Evolutionary conservation across 2,329 filamentous ascomycete species (phyloP).

Genomic region (Penicillium sp.): DNA sequence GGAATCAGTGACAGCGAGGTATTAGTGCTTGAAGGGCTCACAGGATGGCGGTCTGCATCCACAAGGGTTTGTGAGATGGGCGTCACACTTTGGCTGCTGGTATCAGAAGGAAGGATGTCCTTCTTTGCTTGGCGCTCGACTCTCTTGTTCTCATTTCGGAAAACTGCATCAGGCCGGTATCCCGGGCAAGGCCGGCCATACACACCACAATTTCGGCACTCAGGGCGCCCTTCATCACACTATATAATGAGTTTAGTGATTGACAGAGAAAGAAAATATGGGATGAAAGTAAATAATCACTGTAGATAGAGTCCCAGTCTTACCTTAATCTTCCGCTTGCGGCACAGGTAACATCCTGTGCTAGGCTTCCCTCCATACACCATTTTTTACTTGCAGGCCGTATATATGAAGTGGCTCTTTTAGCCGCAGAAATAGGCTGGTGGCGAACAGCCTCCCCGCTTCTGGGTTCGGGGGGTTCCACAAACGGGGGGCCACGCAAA

Average conservation of each 20-base stretch:
- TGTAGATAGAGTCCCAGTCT: slow-evolving; percentile 7
- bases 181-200: slow-evolving; percentile 40
- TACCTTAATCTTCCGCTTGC: slow-evolving; percentile 43
- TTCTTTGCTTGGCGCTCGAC: slow-evolving; percentile 30
- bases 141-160: slow-evolving; percentile 35
- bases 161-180: slow-evolving; percentile 36
- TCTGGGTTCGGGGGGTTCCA: background rate
- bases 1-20: slow-evolving; percentile 17
- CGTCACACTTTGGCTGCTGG: background rate
- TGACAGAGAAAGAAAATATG: background rate
- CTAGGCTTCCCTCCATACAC: slow-evolving; percentile 43
- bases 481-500: background rate
- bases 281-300: background rate
- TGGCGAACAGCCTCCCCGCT: background rate
- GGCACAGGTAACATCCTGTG: slow-evolving; percentile 41
- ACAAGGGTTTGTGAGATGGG: slow-evolving; percentile 1
- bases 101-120: slow-evolving; percentile 1
- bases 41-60: background rate
- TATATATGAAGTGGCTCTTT: background rate
- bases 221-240: slow-evolving; percentile 40
- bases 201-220: slow-evolving; percentile 36
- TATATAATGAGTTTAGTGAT: slow-evolving; percentile 6
- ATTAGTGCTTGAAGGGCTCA: background rate
- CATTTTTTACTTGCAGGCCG: slow-evolving; percentile 27
- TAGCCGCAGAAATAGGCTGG: background rate